Percentiles rank a stretch among this genome's conserved stretches.
phyloP scores from a whole-genome alignment of 805 yeast species.

The Kodamaea laetipori region DNA sequence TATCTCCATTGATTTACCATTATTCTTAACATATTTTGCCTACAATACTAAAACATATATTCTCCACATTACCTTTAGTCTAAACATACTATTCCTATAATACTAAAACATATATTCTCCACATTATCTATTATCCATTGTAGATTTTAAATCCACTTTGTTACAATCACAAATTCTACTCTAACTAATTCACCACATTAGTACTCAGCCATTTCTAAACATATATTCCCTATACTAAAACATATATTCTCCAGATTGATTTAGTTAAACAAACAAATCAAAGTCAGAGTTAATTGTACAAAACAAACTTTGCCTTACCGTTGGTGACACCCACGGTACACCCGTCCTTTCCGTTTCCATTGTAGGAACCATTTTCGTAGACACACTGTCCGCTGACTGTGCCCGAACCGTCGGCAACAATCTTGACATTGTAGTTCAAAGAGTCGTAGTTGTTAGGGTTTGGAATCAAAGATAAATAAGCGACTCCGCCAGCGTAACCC shows the following conservation, averaged over 20 bases:
- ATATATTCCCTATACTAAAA: neutral
- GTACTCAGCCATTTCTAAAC: too few relatives aligned
- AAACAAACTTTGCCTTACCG: slow-evolving; percentile 83
- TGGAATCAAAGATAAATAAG: slow-evolving; percentile 90
- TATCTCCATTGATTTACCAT: too few relatives aligned
- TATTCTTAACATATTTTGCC: too few relatives aligned
- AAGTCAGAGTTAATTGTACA: slow-evolving; percentile 42
- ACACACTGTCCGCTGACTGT: slow-evolving; percentile 67
- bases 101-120: too few relatives aligned
- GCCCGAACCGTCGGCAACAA: slow-evolving; percentile 64
- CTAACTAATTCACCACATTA: too few relatives aligned
- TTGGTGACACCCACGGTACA: slow-evolving; percentile 89
- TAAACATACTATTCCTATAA: too few relatives aligned
- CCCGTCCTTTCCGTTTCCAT: slow-evolving; percentile 74
- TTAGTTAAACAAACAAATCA: slow-evolving; percentile 1
- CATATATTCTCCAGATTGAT: neutral
- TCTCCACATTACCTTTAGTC: too few relatives aligned
- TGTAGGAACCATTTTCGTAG: slow-evolving; percentile 77
- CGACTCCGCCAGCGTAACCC: slow-evolving; percentile 65
- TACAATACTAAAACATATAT: too few relatives aligned
- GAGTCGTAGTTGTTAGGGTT: slow-evolving; percentile 83
- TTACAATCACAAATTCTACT: too few relatives aligned
- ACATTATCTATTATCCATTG: too few relatives aligned
- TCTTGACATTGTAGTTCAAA: slow-evolving; percentile 59
- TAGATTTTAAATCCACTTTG: too few relatives aligned